Evolutionary conservation across 768 basidiomycete species (phyloP), one percentile per base, ranked within the genome.

Genomic region (Amanita rubescens): DNA sequence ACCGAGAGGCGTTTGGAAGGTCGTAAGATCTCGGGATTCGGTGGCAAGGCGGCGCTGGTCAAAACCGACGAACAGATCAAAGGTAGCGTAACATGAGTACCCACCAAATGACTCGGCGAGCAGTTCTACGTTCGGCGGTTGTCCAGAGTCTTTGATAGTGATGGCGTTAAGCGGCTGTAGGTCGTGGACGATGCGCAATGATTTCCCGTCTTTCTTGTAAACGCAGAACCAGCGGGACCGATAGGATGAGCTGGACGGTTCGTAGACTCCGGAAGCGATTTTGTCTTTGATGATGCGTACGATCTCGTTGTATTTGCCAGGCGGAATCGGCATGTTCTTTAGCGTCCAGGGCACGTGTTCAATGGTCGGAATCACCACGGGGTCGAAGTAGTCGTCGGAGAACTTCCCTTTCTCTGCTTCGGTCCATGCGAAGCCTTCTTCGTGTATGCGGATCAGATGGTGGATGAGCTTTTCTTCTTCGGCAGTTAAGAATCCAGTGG

Each of bases 111-210:
- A 50, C 20, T 69, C 68, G 9, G 68, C 69, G 4, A 71, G 54
- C 0, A 63, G 56, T 20, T 75, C 65, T 0, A 65, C 60, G 2
- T 58, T 57, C 0, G 72, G 74, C 2, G 67, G 64, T 3, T 71
- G 19, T 0, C 66, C 69, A 0, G 71, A 62, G 41, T 76, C 62
- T 15, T 59, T 57, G 5, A 75, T 71, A 0, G 67, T 63, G 0
- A 74, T 64, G 2, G 56, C 60, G 54, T 75, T 75, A 0, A 75
- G 61, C 0, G 66, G 70, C 53, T 74, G 64, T 1, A 75, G 58
- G 54, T 63, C 61, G 39, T 74, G 71, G 0, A 75, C 71, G 0
- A 72, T 49, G 0, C 64, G 57, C 0, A 75, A 57, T 0, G 56
- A 30, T 8, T 30, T 52, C 1, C 61, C 41, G 48, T 47, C 49